Evolutionary conservation across 2,329 filamentous ascomycete species (phyloP).

Genomic region (Basipetospora chlamydospora): DNA sequence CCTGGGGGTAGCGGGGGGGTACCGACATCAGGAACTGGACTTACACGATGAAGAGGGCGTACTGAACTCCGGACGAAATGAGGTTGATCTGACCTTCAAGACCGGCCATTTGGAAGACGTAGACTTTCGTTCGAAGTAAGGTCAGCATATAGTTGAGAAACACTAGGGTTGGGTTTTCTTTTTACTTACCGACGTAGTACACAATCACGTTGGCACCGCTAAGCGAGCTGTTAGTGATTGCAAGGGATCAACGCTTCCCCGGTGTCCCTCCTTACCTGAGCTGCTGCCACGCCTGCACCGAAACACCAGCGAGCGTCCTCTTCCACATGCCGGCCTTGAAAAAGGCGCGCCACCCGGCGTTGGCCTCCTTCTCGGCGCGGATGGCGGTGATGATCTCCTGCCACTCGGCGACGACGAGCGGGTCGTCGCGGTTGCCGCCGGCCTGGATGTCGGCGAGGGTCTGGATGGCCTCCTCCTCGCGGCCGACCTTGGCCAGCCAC

Average conservation of each 20-base stretch:
- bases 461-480: slow-evolving; percentile 48
- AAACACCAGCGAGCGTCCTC: slow-evolving; percentile 42
- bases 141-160: neutral
- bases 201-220: slow-evolving; percentile 42
- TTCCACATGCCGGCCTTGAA: slow-evolving; percentile 36
- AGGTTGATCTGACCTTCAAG: slow-evolving; percentile 32
- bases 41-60: slow-evolving; percentile 23
- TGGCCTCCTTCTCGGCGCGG: slow-evolving; percentile 33
- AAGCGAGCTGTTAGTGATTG: too few relatives aligned
- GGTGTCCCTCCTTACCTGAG: slow-evolving; percentile 33
- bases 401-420: slow-evolving; percentile 48
- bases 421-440: slow-evolving; percentile 36
- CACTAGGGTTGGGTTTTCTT: neutral
- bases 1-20: neutral
- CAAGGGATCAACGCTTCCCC: too few relatives aligned
- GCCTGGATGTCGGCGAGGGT: slow-evolving; percentile 46
- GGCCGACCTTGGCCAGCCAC: slow-evolving; percentile 54
- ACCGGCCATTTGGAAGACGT: slow-evolving; percentile 24
- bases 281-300: slow-evolving; percentile 45
- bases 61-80: slow-evolving; percentile 40
- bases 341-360: slow-evolving; percentile 33
- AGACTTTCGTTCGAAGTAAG: slow-evolving; percentile 9
- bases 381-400: slow-evolving; percentile 44
- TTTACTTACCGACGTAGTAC: slow-evolving; percentile 33
- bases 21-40: too few relatives aligned